These are phyloP conservation scores for Metschnikowia bowlesiae DNA, from an alignment of 805 yeast genomes.

Conservation along the genomic window DNA sequence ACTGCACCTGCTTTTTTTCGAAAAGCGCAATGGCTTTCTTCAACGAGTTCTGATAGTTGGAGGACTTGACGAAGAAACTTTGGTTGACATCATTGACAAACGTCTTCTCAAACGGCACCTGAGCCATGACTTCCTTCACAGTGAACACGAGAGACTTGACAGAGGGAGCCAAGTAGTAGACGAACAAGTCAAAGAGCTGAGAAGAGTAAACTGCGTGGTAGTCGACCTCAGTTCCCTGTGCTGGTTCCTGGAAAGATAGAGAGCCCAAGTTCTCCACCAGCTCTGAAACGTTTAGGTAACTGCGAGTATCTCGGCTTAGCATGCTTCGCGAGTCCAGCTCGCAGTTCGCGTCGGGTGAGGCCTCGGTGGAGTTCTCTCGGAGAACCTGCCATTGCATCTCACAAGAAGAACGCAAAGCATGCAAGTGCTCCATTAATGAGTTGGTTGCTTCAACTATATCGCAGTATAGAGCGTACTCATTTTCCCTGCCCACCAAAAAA, in stretches of 20 bases:
- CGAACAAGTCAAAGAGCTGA: constrained; percentile 62
- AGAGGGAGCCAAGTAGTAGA: constrained; percentile 67
- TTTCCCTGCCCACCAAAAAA: constrained; percentile 48
- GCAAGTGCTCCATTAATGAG: constrained; percentile 51
- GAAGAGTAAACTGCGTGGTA: constrained; percentile 26
- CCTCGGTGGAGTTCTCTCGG: constrained; percentile 20
- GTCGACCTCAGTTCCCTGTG: constrained; percentile 7
- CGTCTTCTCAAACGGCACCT: constrained; percentile 49
- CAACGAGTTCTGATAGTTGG: constrained; percentile 45
- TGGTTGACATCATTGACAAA: constrained; percentile 18
- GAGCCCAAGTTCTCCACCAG: constrained; percentile 27
- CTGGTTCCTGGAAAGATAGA: constrained; percentile 13
- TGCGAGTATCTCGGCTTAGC: constrained; percentile 21
- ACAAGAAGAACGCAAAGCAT: constrained; percentile 64
- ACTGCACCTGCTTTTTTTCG: constrained; percentile 50
- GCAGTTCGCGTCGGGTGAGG: background rate
- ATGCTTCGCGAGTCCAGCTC: constrained; percentile 21
- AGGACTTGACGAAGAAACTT: constrained; percentile 35
- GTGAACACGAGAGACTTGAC: constrained; percentile 63
- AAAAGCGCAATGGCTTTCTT: constrained; percentile 51
- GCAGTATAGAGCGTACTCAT: constrained; percentile 43
- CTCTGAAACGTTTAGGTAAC: constrained; percentile 18
- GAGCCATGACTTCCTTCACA: constrained; percentile 54
- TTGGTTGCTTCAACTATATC: constrained; percentile 50
- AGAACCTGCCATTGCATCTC: constrained; percentile 61